phyloP scores from a whole-genome alignment of 2,329 filamentous ascomycete species.

The Neofusicoccum umdonicola region DNA sequence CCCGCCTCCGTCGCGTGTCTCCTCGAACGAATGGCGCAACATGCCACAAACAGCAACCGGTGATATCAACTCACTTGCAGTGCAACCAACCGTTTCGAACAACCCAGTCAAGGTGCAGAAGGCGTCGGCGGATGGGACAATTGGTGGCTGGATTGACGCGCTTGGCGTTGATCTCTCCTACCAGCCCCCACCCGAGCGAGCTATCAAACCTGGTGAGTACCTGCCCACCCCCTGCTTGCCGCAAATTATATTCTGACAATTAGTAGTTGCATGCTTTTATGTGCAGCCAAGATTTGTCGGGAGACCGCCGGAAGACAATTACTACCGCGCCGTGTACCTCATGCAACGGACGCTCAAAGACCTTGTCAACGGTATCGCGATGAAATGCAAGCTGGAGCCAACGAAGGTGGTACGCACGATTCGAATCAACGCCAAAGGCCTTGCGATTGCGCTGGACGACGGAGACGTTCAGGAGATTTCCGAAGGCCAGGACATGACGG shows the following conservation, averaged over 20 bases:
- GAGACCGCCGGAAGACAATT: conserved; percentile 54
- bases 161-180: conserved; percentile 86
- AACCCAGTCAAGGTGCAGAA: conserved; percentile 56
- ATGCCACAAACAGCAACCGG: conserved; percentile 54
- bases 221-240: conserved; percentile 8
- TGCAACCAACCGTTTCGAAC: conserved; percentile 45
- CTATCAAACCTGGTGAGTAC: conserved; percentile 62
- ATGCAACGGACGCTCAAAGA: conserved; percentile 72
- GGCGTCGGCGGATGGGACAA: conserved; percentile 58
- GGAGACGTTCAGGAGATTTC: conserved; percentile 79
- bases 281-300: conserved; percentile 58
- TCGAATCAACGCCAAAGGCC: conserved; percentile 68
- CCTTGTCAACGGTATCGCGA: conserved; percentile 68
- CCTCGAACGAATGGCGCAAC: conserved; percentile 57
- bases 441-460: conserved; percentile 86
- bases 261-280: conserved; percentile 81
- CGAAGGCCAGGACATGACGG: conserved; percentile 87
- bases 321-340: conserved; percentile 83
- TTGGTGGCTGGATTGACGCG: conserved; percentile 85
- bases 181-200: conserved; percentile 70
- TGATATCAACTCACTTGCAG: conserved; percentile 46
- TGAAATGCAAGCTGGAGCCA: conserved; percentile 78
- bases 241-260: conserved; percentile 32
- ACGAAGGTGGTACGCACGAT: conserved; percentile 68
- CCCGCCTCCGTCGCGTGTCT: conserved; percentile 42